These are phyloP conservation scores for Edaphochlamys debaryana DNA, from an alignment of 139 green algal species.

Conservation along the genomic window DNA sequence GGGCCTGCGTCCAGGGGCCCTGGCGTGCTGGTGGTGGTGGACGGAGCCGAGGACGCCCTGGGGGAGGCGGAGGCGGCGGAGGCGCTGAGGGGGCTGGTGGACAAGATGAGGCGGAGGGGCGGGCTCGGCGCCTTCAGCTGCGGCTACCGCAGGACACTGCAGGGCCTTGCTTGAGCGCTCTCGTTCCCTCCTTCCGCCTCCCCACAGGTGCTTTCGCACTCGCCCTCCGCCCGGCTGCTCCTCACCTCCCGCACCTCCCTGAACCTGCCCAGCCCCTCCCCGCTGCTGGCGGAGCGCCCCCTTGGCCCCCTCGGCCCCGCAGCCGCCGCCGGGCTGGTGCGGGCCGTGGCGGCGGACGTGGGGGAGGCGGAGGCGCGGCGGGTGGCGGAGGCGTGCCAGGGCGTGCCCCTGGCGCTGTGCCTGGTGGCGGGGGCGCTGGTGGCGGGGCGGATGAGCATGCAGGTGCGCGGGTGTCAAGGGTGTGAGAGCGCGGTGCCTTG, in stretches of 20 bases:
- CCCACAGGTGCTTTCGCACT: neutral
- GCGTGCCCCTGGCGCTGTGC: no score
- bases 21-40: neutral
- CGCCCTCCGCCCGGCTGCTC: neutral
- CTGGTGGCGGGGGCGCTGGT: no score
- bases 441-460: neutral
- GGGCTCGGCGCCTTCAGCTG: neutral
- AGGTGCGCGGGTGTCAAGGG: no score
- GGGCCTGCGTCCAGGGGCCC: no score
- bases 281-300: neutral
- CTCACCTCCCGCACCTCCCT: neutral
- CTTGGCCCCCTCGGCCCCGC: neutral
- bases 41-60: conserved; percentile 21
- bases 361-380: neutral
- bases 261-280: neutral
- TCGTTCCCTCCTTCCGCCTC: no score
- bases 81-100: neutral
- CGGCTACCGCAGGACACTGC: no score
- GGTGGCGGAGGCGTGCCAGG: neutral
- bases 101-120: neutral
- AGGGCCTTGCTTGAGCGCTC: no score
- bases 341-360: neutral
- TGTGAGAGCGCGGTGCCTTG: no score
- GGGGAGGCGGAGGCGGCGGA: neutral
- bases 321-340: neutral